phyloP scores from a whole-genome alignment of 345 rosid species.

The Angophora floribunda region DNA sequence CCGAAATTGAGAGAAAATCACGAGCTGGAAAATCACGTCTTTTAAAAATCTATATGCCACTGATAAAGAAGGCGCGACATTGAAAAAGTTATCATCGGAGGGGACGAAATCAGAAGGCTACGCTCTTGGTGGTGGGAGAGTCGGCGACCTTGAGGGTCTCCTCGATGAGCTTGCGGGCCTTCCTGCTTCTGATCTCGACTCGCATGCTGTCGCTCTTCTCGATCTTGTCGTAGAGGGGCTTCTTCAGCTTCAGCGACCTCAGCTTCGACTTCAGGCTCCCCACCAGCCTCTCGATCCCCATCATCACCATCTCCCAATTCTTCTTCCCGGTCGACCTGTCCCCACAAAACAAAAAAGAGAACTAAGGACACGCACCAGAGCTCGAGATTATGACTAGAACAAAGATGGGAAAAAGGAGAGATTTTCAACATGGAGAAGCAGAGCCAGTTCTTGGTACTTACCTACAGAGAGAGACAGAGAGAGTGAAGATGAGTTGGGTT shows the following conservation, averaged over 20 bases:
- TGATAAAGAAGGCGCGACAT: too few relatives aligned
- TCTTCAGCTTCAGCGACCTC: slow-evolving; percentile 51
- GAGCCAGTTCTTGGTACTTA: neutral
- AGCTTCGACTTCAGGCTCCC: slow-evolving; percentile 57
- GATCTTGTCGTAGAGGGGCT: slow-evolving; percentile 52
- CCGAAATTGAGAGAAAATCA: too few relatives aligned
- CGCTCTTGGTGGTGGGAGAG: slow-evolving; percentile 50
- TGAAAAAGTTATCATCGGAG: too few relatives aligned
- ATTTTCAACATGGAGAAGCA: neutral
- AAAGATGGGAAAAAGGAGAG: neutral
- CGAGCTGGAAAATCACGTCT: too few relatives aligned
- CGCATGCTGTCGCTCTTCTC: slow-evolving; percentile 98
- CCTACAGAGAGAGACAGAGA: neutral
- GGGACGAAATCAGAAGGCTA: slow-evolving; percentile 23
- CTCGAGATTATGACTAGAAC: neutral
- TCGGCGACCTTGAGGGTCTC: slow-evolving; percentile 69
- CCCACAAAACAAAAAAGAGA: neutral
- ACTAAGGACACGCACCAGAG: neutral
- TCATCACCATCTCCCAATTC: slow-evolving; percentile 13
- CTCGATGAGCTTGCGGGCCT: slow-evolving; percentile 67
- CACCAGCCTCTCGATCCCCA: slow-evolving; percentile 54
- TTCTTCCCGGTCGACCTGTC: neutral
- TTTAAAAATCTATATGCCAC: too few relatives aligned
- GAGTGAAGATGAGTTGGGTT: neutral
- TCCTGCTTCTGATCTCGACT: slow-evolving; percentile 73